These are phyloP conservation scores for Ophiosphaerella narmari DNA, from an alignment of 2,329 filamentous ascomycete species.

Conservation along the genomic window DNA sequence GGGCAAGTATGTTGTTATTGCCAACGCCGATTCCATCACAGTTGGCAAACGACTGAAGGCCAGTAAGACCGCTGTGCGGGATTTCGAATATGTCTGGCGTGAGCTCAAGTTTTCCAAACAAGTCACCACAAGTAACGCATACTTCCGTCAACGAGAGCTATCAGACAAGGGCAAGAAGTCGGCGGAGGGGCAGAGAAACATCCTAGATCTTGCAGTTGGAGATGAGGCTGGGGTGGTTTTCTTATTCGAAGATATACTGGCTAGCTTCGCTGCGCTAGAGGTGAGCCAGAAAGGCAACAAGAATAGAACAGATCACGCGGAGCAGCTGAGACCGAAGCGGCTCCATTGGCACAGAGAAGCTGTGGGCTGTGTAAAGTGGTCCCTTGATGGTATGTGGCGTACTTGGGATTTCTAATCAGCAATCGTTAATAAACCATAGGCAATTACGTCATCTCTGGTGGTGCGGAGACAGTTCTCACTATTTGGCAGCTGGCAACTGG, in stretches of 20 bases:
- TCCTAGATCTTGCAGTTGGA: conserved; percentile 78
- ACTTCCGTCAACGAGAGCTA: conserved; percentile 60
- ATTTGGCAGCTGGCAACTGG: conserved; percentile 93
- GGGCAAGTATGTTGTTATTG: conserved; percentile 64
- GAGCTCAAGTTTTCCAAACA: conserved; percentile 63
- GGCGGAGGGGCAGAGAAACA: conserved; percentile 39
- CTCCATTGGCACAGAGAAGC: conserved; percentile 90
- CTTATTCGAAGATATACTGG: conserved; percentile 77
- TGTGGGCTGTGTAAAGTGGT: conserved; percentile 88
- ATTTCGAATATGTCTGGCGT: conserved; percentile 57
- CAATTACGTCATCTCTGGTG: conserved; percentile 93
- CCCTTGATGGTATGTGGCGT: conserved; percentile 72
- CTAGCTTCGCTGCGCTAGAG: conserved; percentile 55
- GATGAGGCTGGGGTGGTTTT: conserved; percentile 76
- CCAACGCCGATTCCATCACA: conserved; percentile 60
- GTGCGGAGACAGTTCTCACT: conserved; percentile 84
- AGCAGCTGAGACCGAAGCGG: conserved; percentile 61
- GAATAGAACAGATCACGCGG: conserved; percentile 34
- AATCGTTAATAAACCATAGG: conserved; percentile 54
- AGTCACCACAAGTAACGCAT: conserved; percentile 52
- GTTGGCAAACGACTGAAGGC: conserved; percentile 59
- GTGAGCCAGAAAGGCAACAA: conserved; percentile 43
- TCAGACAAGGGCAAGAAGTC: conserved; percentile 38
- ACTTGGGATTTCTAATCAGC: conserved; percentile 2
- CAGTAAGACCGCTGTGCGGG: conserved; percentile 41